Evolutionary conservation across 2,329 filamentous ascomycete species (phyloP), one percentile per base, ranked within the genome.

Genomic region (Cyphellophora europaea): DNA sequence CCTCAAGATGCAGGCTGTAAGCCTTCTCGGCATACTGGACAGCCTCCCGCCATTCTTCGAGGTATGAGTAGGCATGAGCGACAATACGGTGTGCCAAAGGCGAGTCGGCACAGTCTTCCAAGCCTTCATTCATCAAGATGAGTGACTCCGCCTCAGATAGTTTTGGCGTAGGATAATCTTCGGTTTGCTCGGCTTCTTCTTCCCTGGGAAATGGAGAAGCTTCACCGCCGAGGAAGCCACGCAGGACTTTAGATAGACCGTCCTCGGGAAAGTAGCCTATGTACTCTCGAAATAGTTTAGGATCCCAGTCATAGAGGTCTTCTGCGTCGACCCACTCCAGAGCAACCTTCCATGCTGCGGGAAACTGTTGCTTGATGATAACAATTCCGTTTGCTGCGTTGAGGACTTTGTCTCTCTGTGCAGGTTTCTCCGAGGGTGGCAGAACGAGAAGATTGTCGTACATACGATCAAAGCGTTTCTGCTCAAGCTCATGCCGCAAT

Each of bases 341-440:
- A 18, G 82, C 73, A 41, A 95, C 80, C 49, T 86, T 81, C 93
- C 93, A 98, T 0, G 91, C 91, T 11, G 93, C 69, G 44, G 80
- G 76, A 59, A 81, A 94, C 0, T 86, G 84, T 49, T 96, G 87
- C 49, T 89, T 88, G 55, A 98, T 91, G 40, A 94, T 83, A 41
- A 98, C 89, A 83, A 98, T 94, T 42, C 89, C 91, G 43, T 79
- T 77, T 1, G 89, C 87, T 34, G 91, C 65, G 40, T 82, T 79
- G 50, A 82, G 61, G 0, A 94, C 80, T 44, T 82, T 78, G 21
- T 76, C 65, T 16, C 83, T 73, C 56, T 93, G 87, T 12, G 66
- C 59, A 1, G 62, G 53, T 58, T 96, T 96, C 38, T 77, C 65
- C 3, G 79, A 76, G 2, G 68, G 41, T 3, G 79, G 74, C 11